Evolutionary conservation across 1,284 basidiomycete species (phyloP).

Genomic region (Agroathelia rolfsii): DNA sequence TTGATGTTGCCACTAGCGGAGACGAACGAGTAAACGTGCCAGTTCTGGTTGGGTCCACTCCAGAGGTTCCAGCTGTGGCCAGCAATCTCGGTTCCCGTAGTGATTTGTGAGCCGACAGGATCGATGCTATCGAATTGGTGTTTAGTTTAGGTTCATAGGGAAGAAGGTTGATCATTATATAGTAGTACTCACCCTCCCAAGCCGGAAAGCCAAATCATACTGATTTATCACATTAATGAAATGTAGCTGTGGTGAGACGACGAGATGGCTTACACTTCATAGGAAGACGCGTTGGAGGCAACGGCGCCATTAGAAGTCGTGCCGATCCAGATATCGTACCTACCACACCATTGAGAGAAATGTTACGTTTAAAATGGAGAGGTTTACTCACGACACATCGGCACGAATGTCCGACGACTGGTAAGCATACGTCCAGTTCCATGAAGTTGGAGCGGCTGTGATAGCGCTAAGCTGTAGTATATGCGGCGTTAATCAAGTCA

Average conservation of each 20-base stretch:
- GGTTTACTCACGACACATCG: constrained; percentile 38
- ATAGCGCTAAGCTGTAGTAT: constrained; percentile 29
- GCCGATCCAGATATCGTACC: constrained; percentile 51
- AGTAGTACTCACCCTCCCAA: constrained; percentile 49
- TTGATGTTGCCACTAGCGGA: constrained; percentile 37
- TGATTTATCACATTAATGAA: constrained; percentile 13
- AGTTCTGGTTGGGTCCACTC: constrained; percentile 44
- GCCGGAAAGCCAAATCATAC: constrained; percentile 56
- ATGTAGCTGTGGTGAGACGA: neutral
- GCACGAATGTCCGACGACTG: constrained; percentile 38
- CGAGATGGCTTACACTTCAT: constrained; percentile 42
- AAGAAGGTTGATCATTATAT: constrained; percentile 1
- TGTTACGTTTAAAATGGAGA: neutral
- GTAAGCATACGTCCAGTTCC: constrained; percentile 39
- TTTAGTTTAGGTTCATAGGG: no score
- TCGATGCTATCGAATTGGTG: constrained; percentile 28
- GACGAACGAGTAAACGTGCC: constrained; percentile 50
- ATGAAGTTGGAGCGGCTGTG: constrained; percentile 35
- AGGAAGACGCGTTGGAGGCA: constrained; percentile 38
- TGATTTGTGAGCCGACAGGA: constrained; percentile 42
- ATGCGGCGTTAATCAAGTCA: no score
- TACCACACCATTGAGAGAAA: no score
- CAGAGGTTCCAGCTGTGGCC: constrained; percentile 49
- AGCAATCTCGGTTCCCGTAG: constrained; percentile 31
- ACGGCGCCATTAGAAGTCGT: constrained; percentile 30